Conservation (phyloP, 306 rosid genomes). For the Trifolium repens region DNA sequence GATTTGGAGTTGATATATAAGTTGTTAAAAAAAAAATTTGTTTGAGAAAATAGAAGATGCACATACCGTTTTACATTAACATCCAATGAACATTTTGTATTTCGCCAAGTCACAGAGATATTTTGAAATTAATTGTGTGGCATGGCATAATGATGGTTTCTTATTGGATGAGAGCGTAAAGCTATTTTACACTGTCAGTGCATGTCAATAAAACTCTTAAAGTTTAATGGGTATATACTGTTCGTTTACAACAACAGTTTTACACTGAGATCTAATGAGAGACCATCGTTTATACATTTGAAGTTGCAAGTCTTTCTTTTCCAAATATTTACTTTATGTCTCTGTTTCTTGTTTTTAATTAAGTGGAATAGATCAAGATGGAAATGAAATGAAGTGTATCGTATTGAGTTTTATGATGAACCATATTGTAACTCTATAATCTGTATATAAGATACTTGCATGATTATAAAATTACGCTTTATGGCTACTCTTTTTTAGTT, state of each 20-base stretch:
- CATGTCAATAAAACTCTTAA: too few species aligned
- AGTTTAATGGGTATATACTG: too few species aligned
- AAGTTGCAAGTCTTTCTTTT: conserved; percentile 10
- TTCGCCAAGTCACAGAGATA: too few species aligned
- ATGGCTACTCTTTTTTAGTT: conserved; percentile 10
- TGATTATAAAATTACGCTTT: neutral
- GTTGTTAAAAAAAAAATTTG: neutral
- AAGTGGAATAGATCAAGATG: neutral
- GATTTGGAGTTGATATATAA: neutral
- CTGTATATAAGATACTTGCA: neutral
- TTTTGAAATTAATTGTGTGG: too few species aligned
- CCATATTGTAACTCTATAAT: neutral
- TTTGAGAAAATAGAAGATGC: too few species aligned
- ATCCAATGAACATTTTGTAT: too few species aligned
- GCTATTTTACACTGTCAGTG: too few species aligned
- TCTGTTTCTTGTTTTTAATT: neutral
- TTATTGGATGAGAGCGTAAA: too few species aligned
- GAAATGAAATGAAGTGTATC: neutral
- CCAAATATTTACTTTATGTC: neutral
- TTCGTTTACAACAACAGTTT: too few species aligned
- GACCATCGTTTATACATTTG: neutral
- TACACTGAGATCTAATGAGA: too few species aligned
- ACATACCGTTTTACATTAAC: too few species aligned
- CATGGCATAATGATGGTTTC: too few species aligned
- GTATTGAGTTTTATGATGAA: neutral